Percentiles rank a stretch among this genome's conserved stretches.
These are phyloP conservation scores for Hibiscus syriacus DNA, from an alignment of 345 rosid species.

Conservation along the genomic window DNA sequence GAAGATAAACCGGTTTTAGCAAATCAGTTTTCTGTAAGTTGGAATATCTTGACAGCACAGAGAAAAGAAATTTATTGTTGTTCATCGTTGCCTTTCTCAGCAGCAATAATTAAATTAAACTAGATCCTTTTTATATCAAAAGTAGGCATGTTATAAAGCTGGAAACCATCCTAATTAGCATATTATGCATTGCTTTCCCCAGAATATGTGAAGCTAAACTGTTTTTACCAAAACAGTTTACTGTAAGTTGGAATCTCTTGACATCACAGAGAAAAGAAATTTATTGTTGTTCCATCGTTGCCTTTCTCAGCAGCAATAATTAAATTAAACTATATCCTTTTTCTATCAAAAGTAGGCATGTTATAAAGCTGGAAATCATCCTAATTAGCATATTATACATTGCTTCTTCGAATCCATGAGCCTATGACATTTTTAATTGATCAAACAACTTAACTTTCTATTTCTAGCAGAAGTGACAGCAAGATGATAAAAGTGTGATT, in stretches of 20 bases:
- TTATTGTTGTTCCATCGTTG: background rate
- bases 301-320: background rate
- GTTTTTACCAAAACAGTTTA: conserved; percentile 85
- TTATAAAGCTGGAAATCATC: background rate
- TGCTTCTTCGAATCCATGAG: background rate
- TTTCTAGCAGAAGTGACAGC: background rate
- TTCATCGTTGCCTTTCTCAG: background rate
- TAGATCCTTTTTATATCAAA: background rate
- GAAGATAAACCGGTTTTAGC: conserved; percentile 74
- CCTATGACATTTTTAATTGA: background rate
- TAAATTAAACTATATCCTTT: background rate
- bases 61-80: background rate
- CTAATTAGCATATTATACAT: background rate
- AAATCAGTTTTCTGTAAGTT: conserved; percentile 96
- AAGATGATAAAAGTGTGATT: background rate
- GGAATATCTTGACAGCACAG: background rate
- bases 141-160: background rate
- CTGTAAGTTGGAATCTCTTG: conserved; percentile 52
- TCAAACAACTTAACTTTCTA: background rate
- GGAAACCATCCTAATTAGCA: background rate
- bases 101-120: background rate
- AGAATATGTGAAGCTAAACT: no score
- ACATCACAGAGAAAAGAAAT: background rate
- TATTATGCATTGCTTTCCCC: background rate
- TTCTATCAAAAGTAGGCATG: background rate